Evolutionary conservation across 306 rosid genomes (phyloP).

Genomic region (Casuarina cunninghamiana): DNA sequence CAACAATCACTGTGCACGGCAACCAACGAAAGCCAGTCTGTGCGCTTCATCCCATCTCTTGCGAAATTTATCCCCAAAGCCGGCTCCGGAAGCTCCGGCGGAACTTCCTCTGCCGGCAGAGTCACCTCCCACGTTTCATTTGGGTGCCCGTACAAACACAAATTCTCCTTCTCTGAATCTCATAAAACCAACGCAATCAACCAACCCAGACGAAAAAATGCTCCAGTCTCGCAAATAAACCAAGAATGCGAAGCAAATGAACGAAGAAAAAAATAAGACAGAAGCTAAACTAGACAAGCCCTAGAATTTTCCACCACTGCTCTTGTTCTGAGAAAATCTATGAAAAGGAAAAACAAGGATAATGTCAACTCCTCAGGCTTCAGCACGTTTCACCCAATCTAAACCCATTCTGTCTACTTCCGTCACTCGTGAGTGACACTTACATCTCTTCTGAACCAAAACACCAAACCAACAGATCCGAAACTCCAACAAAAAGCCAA

Average conservation of each 20-base stretch:
- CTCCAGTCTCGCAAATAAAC: not conserved
- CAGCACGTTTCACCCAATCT: not conserved
- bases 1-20: conserved; percentile 66
- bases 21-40: conserved; percentile 64
- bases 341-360: not conserved
- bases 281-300: not conserved
- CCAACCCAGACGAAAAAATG: not conserved
- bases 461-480: not conserved
- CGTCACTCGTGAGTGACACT: not conserved
- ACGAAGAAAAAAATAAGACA: not conserved
- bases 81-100: conserved; percentile 63
- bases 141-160: conserved; percentile 58
- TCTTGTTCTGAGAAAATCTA: not conserved
- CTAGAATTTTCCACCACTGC: not conserved
- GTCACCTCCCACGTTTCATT: conserved; percentile 59
- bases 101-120: conserved; percentile 60
- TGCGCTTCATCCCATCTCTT: conserved; percentile 59
- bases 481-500: not conserved
- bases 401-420: not conserved
- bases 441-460: not conserved
- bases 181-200: not conserved
- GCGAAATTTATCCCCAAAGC: conserved; percentile 65
- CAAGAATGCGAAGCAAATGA: not conserved
- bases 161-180: conserved; percentile 51
- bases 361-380: not conserved